Conservation (phyloP, 1,284 basidiomycete genomes). For the Pseudomicrostroma phylloplanum region DNA sequence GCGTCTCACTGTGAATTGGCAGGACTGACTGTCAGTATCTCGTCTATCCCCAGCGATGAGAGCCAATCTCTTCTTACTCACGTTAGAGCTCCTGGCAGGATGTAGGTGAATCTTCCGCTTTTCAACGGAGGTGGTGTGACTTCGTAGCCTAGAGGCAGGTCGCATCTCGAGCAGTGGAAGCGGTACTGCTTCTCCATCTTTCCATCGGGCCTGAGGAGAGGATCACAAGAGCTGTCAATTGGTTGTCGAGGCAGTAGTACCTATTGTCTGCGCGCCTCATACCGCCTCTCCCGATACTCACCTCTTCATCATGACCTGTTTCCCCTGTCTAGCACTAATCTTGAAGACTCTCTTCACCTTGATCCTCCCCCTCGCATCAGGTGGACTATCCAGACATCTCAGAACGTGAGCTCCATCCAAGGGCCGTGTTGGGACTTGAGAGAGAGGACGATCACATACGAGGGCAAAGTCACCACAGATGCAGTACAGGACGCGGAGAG, state of each 20-base stretch:
- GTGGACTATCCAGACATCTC: conserved; percentile 29
- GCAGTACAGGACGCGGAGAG: conserved; percentile 36
- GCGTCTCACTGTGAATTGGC: not conserved
- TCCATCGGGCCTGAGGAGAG: conserved; percentile 22
- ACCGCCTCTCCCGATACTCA: not conserved
- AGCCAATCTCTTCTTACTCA: conserved; percentile 17
- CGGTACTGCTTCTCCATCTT: conserved; percentile 36
- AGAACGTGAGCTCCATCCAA: conserved; percentile 34
- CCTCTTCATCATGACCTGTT: conserved; percentile 20
- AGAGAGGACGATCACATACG: conserved; percentile 29
- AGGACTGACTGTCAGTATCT: not conserved
- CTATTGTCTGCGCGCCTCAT: not conserved
- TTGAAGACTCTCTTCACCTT: conserved; percentile 35
- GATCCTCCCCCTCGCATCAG: conserved; percentile 19
- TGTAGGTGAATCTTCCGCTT: conserved; percentile 39
- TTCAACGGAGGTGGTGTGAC: conserved; percentile 44
- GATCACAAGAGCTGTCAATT: too few relatives aligned
- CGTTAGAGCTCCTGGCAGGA: conserved; percentile 39
- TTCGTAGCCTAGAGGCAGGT: conserved; percentile 41
- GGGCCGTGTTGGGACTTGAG: conserved; percentile 26
- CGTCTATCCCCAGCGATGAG: not conserved
- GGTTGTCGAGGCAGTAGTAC: too few relatives aligned
- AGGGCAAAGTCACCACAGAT: conserved; percentile 46
- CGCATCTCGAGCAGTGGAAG: conserved; percentile 37
- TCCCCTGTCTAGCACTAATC: conserved; percentile 35